phyloP scores from a whole-genome alignment of 148 eudicot species.

The Rheum nobile region DNA sequence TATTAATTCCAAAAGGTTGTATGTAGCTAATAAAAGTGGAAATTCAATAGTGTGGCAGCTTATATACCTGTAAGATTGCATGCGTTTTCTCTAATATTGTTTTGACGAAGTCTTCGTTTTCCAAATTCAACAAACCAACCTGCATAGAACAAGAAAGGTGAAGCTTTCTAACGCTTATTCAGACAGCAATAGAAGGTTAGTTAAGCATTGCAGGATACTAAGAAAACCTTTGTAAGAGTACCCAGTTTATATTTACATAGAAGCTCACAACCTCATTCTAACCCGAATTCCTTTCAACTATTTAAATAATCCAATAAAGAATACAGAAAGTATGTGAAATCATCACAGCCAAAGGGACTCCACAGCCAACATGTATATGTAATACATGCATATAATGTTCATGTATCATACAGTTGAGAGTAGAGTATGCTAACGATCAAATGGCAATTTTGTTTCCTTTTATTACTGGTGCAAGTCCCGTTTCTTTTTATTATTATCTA shows the following conservation, averaged over 20 bases:
- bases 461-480: neutral
- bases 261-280: neutral
- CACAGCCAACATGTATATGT: neutral
- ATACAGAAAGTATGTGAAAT: neutral
- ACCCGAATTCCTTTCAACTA: neutral
- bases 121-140: slow-evolving; percentile 89
- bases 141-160: slow-evolving; percentile 14
- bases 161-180: neutral
- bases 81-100: slow-evolving; percentile 47
- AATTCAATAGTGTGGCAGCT: neutral
- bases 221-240: neutral
- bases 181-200: neutral
- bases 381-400: neutral
- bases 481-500: neutral
- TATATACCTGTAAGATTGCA: slow-evolving; percentile 55
- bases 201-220: neutral
- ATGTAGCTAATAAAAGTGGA: neutral
- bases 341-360: neutral
- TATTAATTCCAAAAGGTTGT: neutral
- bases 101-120: slow-evolving; percentile 71
- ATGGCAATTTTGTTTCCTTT: neutral
- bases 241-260: neutral
- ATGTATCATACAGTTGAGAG: neutral
- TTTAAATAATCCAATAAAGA: neutral
- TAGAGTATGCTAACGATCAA: neutral